These are phyloP conservation scores for Neurospora discreta DNA, from an alignment of 495 filamentous ascomycete genomes.

Conservation along the genomic window DNA sequence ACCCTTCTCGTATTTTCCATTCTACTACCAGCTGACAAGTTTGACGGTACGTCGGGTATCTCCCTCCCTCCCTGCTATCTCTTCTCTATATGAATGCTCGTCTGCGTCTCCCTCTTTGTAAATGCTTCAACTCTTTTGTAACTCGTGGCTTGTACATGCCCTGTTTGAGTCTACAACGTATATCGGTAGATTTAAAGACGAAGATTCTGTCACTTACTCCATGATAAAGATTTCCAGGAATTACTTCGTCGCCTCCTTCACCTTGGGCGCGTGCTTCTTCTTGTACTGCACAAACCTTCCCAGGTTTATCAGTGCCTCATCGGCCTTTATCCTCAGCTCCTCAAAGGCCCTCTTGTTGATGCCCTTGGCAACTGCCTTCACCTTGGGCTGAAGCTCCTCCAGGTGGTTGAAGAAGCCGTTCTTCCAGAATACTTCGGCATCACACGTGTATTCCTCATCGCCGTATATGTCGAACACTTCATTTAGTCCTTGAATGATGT, in stretches of 20 bases:
- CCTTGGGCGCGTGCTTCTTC: constrained; percentile 32
- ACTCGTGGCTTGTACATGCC: background rate
- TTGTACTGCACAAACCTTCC: constrained; percentile 49
- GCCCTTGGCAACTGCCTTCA: constrained; percentile 40
- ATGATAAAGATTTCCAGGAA: background rate
- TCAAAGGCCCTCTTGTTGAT: constrained; percentile 43
- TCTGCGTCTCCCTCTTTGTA: background rate
- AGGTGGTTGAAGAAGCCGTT: constrained; percentile 47
- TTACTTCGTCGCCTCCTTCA: background rate
- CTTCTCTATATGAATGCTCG: background rate
- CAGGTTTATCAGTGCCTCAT: constrained; percentile 47
- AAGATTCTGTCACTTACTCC: background rate
- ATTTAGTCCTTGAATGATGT: constrained; percentile 46
- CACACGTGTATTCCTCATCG: constrained; percentile 41
- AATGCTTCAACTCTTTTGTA: background rate
- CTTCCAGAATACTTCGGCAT: constrained; percentile 49
- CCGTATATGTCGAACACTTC: constrained; percentile 53
- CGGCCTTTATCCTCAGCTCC: constrained; percentile 42
- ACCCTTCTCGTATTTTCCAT: background rate
- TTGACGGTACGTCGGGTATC: background rate
- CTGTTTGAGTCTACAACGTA: background rate
- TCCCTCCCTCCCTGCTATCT: background rate
- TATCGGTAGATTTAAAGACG: background rate
- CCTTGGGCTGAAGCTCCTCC: constrained; percentile 36
- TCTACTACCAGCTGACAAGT: background rate